Base-by-base conservation (phyloP, 2,329 filamentous ascomycete species). In the Fusarium sp. region DNA sequence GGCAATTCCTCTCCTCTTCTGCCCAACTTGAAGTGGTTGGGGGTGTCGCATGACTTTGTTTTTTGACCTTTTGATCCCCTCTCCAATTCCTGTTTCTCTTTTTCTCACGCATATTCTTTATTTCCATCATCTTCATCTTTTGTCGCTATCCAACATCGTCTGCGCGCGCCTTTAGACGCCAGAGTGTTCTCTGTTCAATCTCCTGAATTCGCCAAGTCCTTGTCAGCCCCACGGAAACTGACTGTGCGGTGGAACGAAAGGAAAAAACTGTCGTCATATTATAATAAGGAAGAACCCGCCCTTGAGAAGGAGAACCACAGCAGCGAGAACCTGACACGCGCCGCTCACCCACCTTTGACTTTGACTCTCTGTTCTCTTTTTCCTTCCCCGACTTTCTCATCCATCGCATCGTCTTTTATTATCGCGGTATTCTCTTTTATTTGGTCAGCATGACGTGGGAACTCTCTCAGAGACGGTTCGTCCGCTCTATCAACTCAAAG, bases 401-500 rank as follows among this genome's bases (percentile, higher is more conserved):
- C 24, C 25, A 40, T 25, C 54, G 52, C 61, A 32, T 60, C 61
- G 41, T 53, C 48, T 66, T 25, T 30, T 45, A 8, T 37, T 41
- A 66, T 66, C 62, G 55, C 47, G 46, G 37, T 34, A 40, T 24
- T 55, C 22, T 32, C 37, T 16, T 29, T 30, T 37, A 37, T 37
- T 44, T 44, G 13, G 25, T 46, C 30, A 59, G 57, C 16, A 71
- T 71, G 69, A 72, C 69, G 57, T 71, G 69, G 69, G 69, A 71
- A 64, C 69, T 71, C 41, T 72, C 10, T 48, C 69, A 72, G 61
- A 49, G 69, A 57, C 69, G 69, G 61, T 71, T 71, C 30, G 52
- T 71, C 69, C 69, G 69, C 69, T 52, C 69, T 14, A 70, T 71
- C 51, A 71, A 71, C 62, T 72, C 65, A 16, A 71, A 71, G 67